Evolutionary conservation across 495 filamentous ascomycete genomes (phyloP).

Genomic region (Xylona heveae): DNA sequence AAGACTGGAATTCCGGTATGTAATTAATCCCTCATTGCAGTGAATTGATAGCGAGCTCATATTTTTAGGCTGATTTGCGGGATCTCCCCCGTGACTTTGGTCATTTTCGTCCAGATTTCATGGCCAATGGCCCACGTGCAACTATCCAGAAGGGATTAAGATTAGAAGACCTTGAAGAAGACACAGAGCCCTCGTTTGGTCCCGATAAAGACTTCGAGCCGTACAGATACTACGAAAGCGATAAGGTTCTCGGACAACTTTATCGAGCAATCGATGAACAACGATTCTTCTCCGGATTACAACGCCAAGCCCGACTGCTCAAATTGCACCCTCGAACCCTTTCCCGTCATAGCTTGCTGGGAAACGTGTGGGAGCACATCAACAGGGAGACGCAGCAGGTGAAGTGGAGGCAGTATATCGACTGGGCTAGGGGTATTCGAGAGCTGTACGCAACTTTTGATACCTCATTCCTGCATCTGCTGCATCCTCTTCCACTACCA

Average conservation of each 20-base stretch:
- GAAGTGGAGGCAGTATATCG: slow-evolving; percentile 22
- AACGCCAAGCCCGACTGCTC: slow-evolving; percentile 7
- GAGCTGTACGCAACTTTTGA: slow-evolving; percentile 26
- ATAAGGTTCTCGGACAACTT: slow-evolving; percentile 49
- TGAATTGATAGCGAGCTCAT: no score
- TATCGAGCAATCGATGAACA: slow-evolving; percentile 58
- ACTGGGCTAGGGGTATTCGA: slow-evolving; percentile 26
- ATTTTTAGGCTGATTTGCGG: slow-evolving; percentile 20
- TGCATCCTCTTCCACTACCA: not conserved
- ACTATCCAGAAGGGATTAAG: slow-evolving; percentile 24
- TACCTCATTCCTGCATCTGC: not conserved
- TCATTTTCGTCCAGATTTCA: slow-evolving; percentile 33
- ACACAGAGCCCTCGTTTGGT: slow-evolving; percentile 23
- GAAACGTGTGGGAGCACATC: slow-evolving; percentile 24
- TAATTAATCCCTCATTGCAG: not conserved
- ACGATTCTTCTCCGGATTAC: slow-evolving; percentile 34
- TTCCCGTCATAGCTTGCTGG: slow-evolving; percentile 20
- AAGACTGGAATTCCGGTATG: slow-evolving; percentile 54
- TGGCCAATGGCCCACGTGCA: slow-evolving; percentile 42
- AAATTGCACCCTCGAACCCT: not conserved
- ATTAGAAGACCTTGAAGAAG: slow-evolving; percentile 26
- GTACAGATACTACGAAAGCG: slow-evolving; percentile 38
- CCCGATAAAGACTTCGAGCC: slow-evolving; percentile 9
- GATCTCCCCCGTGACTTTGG: slow-evolving; percentile 21
- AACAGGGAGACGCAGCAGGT: slow-evolving; percentile 12